Percentiles rank a stretch among this genome's conserved stretches.
These are phyloP conservation scores for Taxillus chinensis DNA, from an alignment of 164 flowering plant species.

Conservation along the genomic window DNA sequence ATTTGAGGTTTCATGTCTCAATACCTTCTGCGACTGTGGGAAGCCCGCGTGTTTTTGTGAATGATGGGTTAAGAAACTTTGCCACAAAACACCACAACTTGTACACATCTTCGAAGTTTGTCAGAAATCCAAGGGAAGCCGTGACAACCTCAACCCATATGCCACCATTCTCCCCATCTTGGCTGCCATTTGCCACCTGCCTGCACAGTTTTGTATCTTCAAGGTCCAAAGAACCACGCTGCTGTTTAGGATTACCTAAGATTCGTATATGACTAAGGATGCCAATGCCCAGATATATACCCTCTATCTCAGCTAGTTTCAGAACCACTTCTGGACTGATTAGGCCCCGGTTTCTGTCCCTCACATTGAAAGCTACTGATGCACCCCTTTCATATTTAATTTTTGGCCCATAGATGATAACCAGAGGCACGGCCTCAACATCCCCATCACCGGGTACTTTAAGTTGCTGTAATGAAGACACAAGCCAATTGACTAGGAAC, in stretches of 20 bases:
- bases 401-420: constrained; percentile 75
- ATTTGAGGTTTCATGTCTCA: constrained; percentile 22
- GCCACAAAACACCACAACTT: constrained; percentile 85
- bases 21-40: constrained; percentile 39
- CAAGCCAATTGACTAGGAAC: constrained; percentile 69
- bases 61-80: constrained; percentile 52
- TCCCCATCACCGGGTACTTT: constrained; percentile 38
- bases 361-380: constrained; percentile 64
- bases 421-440: constrained; percentile 24
- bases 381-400: constrained; percentile 60
- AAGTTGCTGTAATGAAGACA: constrained; percentile 57
- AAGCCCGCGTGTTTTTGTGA: constrained; percentile 29
- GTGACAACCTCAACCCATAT: constrained; percentile 75
- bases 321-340: constrained; percentile 54
- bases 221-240: constrained; percentile 29
- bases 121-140: constrained; percentile 82
- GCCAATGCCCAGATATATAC: constrained; percentile 50
- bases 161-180: constrained; percentile 36
- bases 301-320: constrained; percentile 55
- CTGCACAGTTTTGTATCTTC: constrained; percentile 44
- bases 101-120: constrained; percentile 84
- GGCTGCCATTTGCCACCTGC: constrained; percentile 49
- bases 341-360: constrained; percentile 33
- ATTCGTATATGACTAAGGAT: constrained; percentile 43
- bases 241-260: constrained; percentile 23